phyloP scores from a whole-genome alignment of 2,329 filamentous ascomycete species.

The Parasarocladium wereldwijsianum region DNA sequence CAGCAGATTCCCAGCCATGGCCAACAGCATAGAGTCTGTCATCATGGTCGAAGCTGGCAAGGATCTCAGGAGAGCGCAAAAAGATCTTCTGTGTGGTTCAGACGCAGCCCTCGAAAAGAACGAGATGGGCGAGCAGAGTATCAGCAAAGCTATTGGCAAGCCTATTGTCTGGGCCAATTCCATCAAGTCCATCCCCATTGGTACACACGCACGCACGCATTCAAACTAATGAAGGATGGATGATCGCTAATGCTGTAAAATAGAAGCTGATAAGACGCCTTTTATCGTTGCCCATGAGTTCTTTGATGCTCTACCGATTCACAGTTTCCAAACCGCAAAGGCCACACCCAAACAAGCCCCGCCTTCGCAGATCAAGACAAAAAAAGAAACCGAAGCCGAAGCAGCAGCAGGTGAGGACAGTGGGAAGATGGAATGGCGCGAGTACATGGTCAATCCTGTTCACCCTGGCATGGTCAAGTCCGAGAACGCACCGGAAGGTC shows the following conservation, averaged over 20 bases:
- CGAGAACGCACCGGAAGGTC: conserved; percentile 31
- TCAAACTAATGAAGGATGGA: neutral
- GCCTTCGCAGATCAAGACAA: too few relatives aligned
- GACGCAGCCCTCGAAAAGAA: conserved; percentile 53
- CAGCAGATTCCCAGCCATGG: conserved; percentile 65
- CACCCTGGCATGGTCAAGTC: conserved; percentile 40
- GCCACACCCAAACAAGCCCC: conserved; percentile 16
- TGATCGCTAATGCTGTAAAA: neutral
- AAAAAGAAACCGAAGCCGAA: conserved; percentile 22
- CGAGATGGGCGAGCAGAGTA: conserved; percentile 58
- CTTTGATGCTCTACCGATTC: conserved; percentile 94
- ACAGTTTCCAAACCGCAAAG: conserved; percentile 71
- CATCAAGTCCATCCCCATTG: conserved; percentile 63
- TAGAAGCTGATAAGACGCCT: conserved; percentile 56
- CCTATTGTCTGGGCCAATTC: conserved; percentile 88
- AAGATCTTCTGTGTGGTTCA: conserved; percentile 63
- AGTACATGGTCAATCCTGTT: conserved; percentile 62
- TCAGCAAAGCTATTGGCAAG: conserved; percentile 57
- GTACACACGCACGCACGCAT: conserved; percentile 20
- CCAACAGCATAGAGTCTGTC: conserved; percentile 65
- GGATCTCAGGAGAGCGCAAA: conserved; percentile 63
- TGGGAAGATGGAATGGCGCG: conserved; percentile 52
- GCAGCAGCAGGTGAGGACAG: conserved; percentile 11
- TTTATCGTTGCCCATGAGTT: conserved; percentile 97
- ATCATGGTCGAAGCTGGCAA: conserved; percentile 92